A percentile compares a stretch with the other conserved stretches of the same genome.
Conservation (phyloP, 768 basidiomycete genomes). For the Boletus pseudo-olivaceus region DNA sequence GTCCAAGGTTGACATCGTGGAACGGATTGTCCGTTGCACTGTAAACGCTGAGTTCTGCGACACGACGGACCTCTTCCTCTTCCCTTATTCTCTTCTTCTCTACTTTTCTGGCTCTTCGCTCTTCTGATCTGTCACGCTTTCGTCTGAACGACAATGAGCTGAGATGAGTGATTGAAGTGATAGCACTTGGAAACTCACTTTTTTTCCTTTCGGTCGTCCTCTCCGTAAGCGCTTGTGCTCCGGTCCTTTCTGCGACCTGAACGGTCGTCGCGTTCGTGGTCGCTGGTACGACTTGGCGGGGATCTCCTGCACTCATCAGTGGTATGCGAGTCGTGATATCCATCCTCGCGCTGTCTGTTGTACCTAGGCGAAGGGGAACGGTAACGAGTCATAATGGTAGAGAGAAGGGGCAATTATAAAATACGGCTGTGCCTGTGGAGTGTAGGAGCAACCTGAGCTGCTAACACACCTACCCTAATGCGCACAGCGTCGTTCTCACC, state of each 20-base stretch:
- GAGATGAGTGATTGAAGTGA: not conserved
- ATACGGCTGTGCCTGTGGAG: not conserved
- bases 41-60: slow-evolving; percentile 94
- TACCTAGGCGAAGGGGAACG: slow-evolving; percentile 45
- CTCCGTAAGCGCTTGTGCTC: slow-evolving; percentile 18
- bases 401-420: not conserved
- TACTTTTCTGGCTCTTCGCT: slow-evolving; percentile 77
- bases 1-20: slow-evolving; percentile 93
- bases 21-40: slow-evolving; percentile 97
- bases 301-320: slow-evolving; percentile 30
- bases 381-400: slow-evolving; percentile 41
- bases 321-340: slow-evolving; percentile 34
- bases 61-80: slow-evolving; percentile 87
- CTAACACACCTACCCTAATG: not conserved
- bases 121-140: slow-evolving; percentile 84
- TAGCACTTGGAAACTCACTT: slow-evolving; percentile 37
- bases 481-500: slow-evolving; percentile 1
- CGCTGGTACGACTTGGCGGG: slow-evolving; percentile 31
- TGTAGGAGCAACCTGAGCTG: too few relatives aligned
- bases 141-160: slow-evolving; percentile 45
- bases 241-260: slow-evolving; percentile 23
- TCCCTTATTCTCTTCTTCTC: slow-evolving; percentile 82
- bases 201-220: slow-evolving; percentile 40
- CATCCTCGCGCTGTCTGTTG: slow-evolving; percentile 25
- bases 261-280: slow-evolving; percentile 31